Evolutionary conservation across 2,329 filamentous ascomycete species (phyloP).

Genomic region (Ceratocystis papillata): DNA sequence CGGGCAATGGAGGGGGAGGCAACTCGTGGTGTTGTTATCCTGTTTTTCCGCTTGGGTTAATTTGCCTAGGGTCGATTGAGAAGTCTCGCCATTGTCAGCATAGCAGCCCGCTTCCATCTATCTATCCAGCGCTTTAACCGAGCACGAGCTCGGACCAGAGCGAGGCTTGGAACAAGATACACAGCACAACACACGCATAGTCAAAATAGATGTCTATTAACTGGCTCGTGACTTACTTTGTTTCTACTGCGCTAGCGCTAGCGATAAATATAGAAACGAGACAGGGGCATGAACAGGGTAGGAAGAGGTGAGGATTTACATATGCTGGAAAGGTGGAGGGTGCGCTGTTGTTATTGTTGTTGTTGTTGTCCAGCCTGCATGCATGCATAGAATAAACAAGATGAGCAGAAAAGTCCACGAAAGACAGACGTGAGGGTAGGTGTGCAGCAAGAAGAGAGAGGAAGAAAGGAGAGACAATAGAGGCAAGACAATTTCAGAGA

Average conservation of each 20-base stretch:
- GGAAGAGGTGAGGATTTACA: not conserved
- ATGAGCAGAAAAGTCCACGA: too few species aligned
- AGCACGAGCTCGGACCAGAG: not conserved
- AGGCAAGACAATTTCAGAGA: not conserved
- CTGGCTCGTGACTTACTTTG: not conserved
- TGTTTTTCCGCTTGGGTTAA: too few species aligned
- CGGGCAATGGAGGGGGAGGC: too few species aligned
- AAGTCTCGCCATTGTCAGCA: too few species aligned
- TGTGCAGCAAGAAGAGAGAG: too few species aligned
- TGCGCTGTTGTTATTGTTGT: not conserved
- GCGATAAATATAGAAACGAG: slow-evolving; percentile 1
- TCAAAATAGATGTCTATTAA: too few species aligned
- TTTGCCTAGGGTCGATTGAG: too few species aligned
- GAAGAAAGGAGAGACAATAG: not conserved
- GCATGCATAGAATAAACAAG: not conserved
- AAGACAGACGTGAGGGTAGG: too few species aligned
- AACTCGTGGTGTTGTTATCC: too few species aligned
- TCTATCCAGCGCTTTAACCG: too few species aligned
- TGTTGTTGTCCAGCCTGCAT: not conserved
- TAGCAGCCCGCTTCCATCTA: too few species aligned
- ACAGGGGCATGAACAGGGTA: not conserved
- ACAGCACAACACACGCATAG: too few species aligned
- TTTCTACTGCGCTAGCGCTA: not conserved
- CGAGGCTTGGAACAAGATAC: not conserved
- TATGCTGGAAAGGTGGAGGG: not conserved